Conservation (phyloP, 192 early-diverging fungal genomes). For the Entomortierella beljakovae region DNA sequence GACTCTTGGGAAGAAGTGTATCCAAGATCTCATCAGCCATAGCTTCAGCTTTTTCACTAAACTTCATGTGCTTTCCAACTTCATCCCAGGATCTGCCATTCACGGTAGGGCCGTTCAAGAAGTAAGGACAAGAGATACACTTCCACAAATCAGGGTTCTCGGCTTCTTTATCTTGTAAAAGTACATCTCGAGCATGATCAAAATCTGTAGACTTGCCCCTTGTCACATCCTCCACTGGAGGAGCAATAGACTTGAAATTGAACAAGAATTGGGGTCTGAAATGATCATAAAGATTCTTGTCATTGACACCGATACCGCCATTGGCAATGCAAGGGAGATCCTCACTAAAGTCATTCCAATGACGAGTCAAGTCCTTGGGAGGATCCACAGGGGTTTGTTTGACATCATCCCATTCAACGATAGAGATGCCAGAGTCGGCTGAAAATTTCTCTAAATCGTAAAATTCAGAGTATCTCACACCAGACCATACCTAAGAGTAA, state of each 20-base stretch:
- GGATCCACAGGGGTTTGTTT: constrained; percentile 42
- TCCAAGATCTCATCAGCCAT: constrained; percentile 45
- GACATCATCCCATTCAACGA: constrained; percentile 51
- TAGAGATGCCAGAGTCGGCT: constrained; percentile 16
- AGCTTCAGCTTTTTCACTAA: constrained; percentile 26
- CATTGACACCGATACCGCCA: constrained; percentile 30
- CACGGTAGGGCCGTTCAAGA: constrained; percentile 11
- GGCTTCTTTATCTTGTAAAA: constrained; percentile 19
- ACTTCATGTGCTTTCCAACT: constrained; percentile 31
- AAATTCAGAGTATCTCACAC: constrained; percentile 42
- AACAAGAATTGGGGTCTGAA: constrained; percentile 47
- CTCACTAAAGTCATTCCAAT: constrained; percentile 28
- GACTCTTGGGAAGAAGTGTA: not conserved
- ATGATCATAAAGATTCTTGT: constrained; percentile 46
- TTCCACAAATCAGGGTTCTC: constrained; percentile 30
- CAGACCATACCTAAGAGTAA: constrained; percentile 25
- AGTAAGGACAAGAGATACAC: constrained; percentile 46
- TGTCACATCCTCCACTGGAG: constrained; percentile 2
- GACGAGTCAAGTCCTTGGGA: not conserved
- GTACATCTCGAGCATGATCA: constrained; percentile 19
- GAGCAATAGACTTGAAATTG: constrained; percentile 20
- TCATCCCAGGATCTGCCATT: constrained; percentile 29
- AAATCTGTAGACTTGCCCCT: constrained; percentile 17
- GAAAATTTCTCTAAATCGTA: constrained; percentile 39
- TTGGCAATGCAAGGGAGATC: constrained; percentile 43